Evolutionary conservation across 2,329 filamentous ascomycete genomes (phyloP), one percentile per base, ranked within the genome.

Genomic region (Coniochaeta sp.): DNA sequence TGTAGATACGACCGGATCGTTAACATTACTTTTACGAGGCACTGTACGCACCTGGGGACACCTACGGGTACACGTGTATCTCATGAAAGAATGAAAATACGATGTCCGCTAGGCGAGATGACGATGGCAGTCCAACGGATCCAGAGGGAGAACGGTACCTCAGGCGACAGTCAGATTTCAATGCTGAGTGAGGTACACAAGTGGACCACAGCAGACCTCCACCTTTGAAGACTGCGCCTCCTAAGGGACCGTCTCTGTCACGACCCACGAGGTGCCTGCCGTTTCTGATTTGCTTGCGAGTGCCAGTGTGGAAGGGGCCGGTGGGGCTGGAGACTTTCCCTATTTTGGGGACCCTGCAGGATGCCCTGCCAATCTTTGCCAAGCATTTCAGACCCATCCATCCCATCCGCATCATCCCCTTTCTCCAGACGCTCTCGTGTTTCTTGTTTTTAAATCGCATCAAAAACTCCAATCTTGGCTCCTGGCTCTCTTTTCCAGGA

Each of bases 401-500:
- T n/a, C n/a, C n/a, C n/a, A n/a, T n/a, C n/a, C n/a, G n/a, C n/a
- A n/a, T 17, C 24, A 52, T 52, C 47, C 47, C 43, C 43, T 47
- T 47, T 47, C 43, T 47, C 43, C 43, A 24, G 43, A 40, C 43
- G n/a, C n/a, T 47, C 22, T 24, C 19, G 5, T 14, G 43, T 47
- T 47, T 55, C 52, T 55, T 36, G 28, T 55, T 55, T n/a, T 55
- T 55, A 33, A 31, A 7, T 6, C 52, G 43, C 43, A 47, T 47
- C 43, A 24, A 40, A 24, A 40, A 47, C 43, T 47, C 19, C 43
- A 47, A 22, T 24, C 43, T 47, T 36, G 28, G 52, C n/a, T 55
- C n/a, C 52, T 55, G 38, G 43, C 38, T 31, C 38, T 44, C 57
- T 26, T 58, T 58, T 38, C 43, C 43, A 47, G 43, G n/a, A 47